Evolutionary conservation across 805 yeast species (phyloP).

Genomic region (Cyberlindnera misumaiensis): DNA sequence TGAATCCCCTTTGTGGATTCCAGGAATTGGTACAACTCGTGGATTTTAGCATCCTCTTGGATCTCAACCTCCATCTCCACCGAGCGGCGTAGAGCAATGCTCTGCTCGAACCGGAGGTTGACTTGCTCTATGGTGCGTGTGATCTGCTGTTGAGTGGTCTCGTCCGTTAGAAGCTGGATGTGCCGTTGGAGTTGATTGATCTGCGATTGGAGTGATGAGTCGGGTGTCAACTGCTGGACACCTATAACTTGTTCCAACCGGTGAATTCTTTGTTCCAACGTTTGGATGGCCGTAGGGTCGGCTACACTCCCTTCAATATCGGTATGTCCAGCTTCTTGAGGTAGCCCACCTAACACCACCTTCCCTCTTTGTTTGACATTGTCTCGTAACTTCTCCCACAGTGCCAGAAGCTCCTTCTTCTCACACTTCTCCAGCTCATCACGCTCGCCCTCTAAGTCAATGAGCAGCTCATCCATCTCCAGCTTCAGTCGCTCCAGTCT

Average conservation of each 20-base stretch:
- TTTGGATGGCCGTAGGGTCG: not conserved
- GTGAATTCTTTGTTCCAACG: constrained; percentile 11
- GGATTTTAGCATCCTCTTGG: constrained; percentile 20
- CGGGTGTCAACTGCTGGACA: constrained; percentile 3
- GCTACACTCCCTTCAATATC: not conserved
- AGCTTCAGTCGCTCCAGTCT: constrained; percentile 30
- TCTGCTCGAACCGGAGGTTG: constrained; percentile 23
- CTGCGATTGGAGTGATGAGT: constrained; percentile 19
- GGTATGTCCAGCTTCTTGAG: too few relatives aligned
- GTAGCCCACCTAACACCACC: not conserved
- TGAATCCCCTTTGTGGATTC: constrained; percentile 13
- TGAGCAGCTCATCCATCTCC: constrained; percentile 32
- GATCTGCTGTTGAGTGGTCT: constrained; percentile 18
- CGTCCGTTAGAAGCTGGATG: constrained; percentile 22
- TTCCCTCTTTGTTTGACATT: not conserved
- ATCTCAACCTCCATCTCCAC: constrained; percentile 13
- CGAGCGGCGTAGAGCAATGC: constrained; percentile 19
- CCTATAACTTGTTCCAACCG: constrained; percentile 17
- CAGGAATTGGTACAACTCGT: constrained; percentile 19
- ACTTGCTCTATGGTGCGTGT: constrained; percentile 18
- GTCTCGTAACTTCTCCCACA: constrained; percentile 17
- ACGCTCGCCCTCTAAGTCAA: not conserved
- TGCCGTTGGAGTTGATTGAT: constrained; percentile 26
- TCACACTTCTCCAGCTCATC: not conserved
- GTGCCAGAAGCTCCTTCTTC: constrained; percentile 13